Percentiles rank a stretch among this genome's conserved stretches.
phyloP scores from a whole-genome alignment of 306 rosid species.

The Quercus parvula region DNA sequence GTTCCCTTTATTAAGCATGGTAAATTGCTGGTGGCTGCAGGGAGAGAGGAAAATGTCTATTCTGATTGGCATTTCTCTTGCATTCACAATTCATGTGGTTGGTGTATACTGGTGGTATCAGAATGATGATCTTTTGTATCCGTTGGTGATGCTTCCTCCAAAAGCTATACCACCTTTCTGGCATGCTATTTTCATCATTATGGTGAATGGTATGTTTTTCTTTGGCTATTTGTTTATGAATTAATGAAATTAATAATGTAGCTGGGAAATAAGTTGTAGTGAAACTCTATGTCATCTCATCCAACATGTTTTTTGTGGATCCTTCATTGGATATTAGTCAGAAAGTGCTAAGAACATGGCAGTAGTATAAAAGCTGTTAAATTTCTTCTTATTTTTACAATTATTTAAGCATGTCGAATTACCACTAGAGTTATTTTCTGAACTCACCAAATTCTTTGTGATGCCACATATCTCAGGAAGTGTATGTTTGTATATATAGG shows the following conservation, averaged over 20 bases:
- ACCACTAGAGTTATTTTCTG: background rate
- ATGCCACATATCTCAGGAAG: background rate
- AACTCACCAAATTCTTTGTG: background rate
- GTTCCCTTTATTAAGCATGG: slow-evolving; percentile 9
- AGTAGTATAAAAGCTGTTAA: background rate
- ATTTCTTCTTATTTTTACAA: background rate
- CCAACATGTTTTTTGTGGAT: background rate
- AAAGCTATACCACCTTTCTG: slow-evolving; percentile 88
- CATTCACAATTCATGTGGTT: slow-evolving; percentile 71
- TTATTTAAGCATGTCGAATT: background rate
- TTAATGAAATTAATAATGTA: background rate
- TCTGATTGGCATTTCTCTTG: slow-evolving; percentile 68
- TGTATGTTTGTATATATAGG: background rate
- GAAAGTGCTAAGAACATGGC: background rate
- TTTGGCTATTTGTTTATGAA: background rate
- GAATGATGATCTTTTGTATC: slow-evolving; percentile 79
- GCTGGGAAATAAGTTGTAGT: background rate
- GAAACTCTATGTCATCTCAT: background rate
- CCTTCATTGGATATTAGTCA: background rate
- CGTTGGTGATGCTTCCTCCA: slow-evolving; percentile 92
- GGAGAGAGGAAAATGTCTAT: slow-evolving; percentile 89
- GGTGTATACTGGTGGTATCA: slow-evolving; percentile 97
- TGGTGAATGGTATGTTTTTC: slow-evolving; percentile 78
- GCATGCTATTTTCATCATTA: slow-evolving; percentile 89
- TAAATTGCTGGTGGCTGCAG: slow-evolving; percentile 51